These are phyloP conservation scores for Trichoderma aggressivum DNA, from an alignment of 2,329 filamentous ascomycete species.

Conservation along the genomic window DNA sequence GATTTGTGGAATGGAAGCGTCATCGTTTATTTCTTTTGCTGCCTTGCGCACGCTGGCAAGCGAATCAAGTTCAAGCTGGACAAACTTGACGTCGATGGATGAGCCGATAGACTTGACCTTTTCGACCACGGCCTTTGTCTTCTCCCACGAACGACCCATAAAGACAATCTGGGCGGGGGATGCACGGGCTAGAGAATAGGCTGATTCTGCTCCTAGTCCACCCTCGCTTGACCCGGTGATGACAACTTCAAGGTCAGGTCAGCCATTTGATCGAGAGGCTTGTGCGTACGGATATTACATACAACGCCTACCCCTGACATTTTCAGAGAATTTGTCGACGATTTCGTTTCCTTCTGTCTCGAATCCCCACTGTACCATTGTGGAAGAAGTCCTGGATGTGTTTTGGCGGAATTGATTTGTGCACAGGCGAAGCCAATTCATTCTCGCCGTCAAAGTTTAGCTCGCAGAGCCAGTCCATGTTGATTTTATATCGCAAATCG, in stretches of 20 bases:
- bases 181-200: background rate
- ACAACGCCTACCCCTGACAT: background rate
- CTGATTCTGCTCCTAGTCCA: background rate
- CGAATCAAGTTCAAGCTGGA: background rate
- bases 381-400: no score
- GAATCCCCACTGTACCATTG: background rate
- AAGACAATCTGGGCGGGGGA: background rate
- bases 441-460: background rate
- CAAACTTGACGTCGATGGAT: background rate
- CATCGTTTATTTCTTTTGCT: background rate
- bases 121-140: background rate
- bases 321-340: background rate
- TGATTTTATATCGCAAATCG: background rate
- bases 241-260: background rate
- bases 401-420: background rate
- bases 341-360: background rate
- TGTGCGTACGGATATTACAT: background rate
- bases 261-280: background rate
- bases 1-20: background rate
- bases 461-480: background rate
- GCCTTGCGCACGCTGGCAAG: background rate
- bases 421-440: background rate
- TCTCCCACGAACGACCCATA: background rate
- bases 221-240: background rate
- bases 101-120: background rate